Percentiles rank a stretch among this genome's conserved stretches.
Conservation (phyloP, 257 asterid species). For the Gynochthodes officinalis region DNA sequence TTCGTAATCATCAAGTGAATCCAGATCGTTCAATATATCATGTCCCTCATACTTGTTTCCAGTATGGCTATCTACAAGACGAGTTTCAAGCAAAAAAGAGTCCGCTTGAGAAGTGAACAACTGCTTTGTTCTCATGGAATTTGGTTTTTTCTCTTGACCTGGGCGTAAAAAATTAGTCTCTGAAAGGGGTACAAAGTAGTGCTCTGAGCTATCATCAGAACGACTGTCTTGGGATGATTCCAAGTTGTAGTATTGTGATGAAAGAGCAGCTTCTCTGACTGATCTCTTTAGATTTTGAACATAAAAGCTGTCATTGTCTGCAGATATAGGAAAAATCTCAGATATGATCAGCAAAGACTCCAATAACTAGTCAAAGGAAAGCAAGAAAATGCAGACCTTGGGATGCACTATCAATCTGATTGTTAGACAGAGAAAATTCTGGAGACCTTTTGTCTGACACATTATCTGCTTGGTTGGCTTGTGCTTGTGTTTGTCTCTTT, state of each 20-base stretch:
- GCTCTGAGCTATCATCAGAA: constrained; percentile 86
- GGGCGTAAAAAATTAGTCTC: constrained; percentile 62
- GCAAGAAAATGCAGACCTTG: constrained; percentile 49
- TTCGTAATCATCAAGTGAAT: constrained; percentile 73
- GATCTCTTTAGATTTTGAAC: constrained; percentile 87
- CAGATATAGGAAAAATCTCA: constrained; percentile 24
- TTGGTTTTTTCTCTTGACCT: constrained; percentile 53
- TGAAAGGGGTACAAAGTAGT: constrained; percentile 78
- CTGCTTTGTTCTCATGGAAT: constrained; percentile 46
- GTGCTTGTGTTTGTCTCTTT: constrained; percentile 60
- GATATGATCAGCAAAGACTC: neutral
- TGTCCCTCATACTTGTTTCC: constrained; percentile 61
- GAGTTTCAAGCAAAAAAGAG: constrained; percentile 51
- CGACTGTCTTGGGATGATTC: constrained; percentile 81
- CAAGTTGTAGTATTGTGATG: constrained; percentile 46
- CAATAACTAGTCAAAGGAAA: neutral
- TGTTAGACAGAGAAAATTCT: constrained; percentile 48
- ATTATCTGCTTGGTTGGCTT: constrained; percentile 48
- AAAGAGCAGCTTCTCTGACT: constrained; percentile 94
- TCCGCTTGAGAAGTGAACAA: constrained; percentile 58
- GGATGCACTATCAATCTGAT: constrained; percentile 38
- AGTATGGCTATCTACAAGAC: constrained; percentile 37
- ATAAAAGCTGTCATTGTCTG: constrained; percentile 68
- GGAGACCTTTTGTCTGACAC: constrained; percentile 44
- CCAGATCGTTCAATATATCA: constrained; percentile 60